These are phyloP conservation scores for Ophiostoma piceae DNA, from an alignment of 2,329 filamentous ascomycete species.

Conservation along the genomic window DNA sequence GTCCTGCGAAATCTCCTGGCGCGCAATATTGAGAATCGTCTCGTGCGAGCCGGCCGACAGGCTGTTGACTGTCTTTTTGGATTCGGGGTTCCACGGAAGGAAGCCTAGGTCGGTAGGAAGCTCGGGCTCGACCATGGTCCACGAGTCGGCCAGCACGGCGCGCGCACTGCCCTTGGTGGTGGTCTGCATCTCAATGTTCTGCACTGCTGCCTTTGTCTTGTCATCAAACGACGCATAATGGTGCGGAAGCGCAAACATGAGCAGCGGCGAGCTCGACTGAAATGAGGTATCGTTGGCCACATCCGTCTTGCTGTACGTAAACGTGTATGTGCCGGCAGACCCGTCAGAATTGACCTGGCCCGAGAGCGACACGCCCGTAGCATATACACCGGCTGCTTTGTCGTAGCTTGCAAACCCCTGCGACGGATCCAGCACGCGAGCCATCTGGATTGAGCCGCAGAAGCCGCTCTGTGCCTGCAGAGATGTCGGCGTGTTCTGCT, in stretches of 20 bases:
- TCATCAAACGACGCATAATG: conserved; percentile 70
- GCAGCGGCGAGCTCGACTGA: conserved; percentile 43
- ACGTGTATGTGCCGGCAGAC: conserved; percentile 62
- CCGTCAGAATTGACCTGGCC: conserved; percentile 50
- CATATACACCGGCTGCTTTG: conserved; percentile 67
- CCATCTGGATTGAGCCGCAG: conserved; percentile 73
- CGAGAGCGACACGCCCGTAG: conserved; percentile 57
- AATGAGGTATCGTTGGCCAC: conserved; percentile 38
- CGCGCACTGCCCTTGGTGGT: conserved; percentile 79
- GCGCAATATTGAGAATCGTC: conserved; percentile 57
- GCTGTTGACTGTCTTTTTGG: conserved; percentile 40
- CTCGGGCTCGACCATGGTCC: conserved; percentile 71
- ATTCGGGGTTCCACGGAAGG: conserved; percentile 63
- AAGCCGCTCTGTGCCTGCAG: conserved; percentile 64
- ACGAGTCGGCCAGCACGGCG: conserved; percentile 64
- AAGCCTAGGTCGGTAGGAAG: conserved; percentile 73
- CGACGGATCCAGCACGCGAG: conserved; percentile 62
- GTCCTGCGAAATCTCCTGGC: conserved; percentile 64
- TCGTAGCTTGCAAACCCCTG: conserved; percentile 59
- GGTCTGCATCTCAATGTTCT: conserved; percentile 62
- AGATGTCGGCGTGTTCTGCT: conserved; percentile 57
- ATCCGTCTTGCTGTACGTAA: conserved; percentile 69
- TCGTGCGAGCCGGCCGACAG: conserved; percentile 53
- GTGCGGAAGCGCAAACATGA: conserved; percentile 87
- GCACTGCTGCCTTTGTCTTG: conserved; percentile 41